Evolutionary conservation across 176 grass and related monocot species (phyloP).

Genomic region (Avena insularis): DNA sequence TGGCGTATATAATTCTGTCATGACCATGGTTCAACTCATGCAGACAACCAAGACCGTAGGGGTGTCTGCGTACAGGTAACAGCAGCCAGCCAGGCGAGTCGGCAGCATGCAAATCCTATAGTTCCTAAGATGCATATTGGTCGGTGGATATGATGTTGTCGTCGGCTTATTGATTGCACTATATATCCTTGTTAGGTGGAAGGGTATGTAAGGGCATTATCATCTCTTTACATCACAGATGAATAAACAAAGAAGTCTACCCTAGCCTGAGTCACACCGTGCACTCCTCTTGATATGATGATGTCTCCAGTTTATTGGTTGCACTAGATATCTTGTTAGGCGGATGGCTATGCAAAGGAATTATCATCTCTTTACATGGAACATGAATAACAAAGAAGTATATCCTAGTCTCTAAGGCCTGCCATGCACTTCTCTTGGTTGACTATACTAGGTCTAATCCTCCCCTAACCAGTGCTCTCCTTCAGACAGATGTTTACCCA

Average conservation of each 20-base stretch:
- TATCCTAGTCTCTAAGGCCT: not conserved
- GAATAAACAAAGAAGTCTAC: not conserved
- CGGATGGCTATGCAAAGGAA: not conserved
- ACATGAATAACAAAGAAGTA: not conserved
- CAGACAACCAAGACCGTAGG: not conserved
- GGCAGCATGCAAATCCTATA: not conserved
- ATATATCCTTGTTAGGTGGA: not conserved
- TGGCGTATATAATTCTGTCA: constrained; percentile 16
- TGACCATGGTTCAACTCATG: not conserved
- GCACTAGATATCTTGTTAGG: not conserved
- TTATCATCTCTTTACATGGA: not conserved
- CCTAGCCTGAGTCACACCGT: not conserved
- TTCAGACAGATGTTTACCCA: not conserved
- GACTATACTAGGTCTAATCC: not conserved
- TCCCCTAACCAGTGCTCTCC: not conserved
- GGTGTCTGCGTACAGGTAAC: not conserved
- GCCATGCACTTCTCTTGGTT: not conserved
- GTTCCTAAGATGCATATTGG: constrained; percentile 1
- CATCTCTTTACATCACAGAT: constrained; percentile 16
- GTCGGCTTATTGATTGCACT: not conserved
- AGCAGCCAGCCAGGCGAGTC: constrained; percentile 7
- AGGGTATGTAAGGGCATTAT: not conserved
- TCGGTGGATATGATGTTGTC: not conserved
- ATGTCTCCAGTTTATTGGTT: not conserved
- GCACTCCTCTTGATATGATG: not conserved